Conservation (phyloP, 1,284 basidiomycete species). For the Earliella scabrosa region DNA sequence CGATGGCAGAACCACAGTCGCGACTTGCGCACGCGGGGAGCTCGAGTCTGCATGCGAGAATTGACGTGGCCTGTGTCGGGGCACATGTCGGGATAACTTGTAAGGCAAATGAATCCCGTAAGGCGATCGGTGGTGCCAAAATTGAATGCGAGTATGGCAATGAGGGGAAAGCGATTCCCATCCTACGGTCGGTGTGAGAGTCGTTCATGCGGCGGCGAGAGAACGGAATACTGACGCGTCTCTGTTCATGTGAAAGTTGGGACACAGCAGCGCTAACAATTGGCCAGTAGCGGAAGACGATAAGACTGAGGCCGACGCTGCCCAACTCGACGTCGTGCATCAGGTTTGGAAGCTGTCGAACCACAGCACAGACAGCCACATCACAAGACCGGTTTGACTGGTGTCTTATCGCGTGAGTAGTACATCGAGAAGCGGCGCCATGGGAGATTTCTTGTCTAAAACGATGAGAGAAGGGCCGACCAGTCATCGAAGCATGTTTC, state of each 20-base stretch:
- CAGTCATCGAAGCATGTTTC: constrained; percentile 9
- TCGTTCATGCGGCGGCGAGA: constrained; percentile 23
- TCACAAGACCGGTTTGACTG: constrained; percentile 11
- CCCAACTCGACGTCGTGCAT: background rate
- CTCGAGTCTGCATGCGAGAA: constrained; percentile 4
- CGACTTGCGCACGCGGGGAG: constrained; percentile 7
- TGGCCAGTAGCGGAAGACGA: constrained; percentile 17
- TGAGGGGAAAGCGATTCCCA: constrained; percentile 13
- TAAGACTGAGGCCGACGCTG: constrained; percentile 8
- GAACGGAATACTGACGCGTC: constrained; percentile 6
- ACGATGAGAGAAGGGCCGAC: background rate
- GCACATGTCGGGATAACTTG: constrained; percentile 18
- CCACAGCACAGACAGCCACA: background rate
- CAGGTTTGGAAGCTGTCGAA: background rate
- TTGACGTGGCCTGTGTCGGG: constrained; percentile 10
- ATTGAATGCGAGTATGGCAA: constrained; percentile 12
- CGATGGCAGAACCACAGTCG: constrained; percentile 7
- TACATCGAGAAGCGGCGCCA: constrained; percentile 12
- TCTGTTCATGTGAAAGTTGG: constrained; percentile 12
- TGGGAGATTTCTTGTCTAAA: background rate
- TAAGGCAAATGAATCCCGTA: constrained; percentile 13
- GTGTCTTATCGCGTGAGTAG: constrained; percentile 19
- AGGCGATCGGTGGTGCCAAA: background rate
- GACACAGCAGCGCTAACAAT: background rate
- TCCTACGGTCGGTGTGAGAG: constrained; percentile 16